phyloP scores from a whole-genome alignment of 257 asterid genomes.

The Ilex aquifolium region DNA sequence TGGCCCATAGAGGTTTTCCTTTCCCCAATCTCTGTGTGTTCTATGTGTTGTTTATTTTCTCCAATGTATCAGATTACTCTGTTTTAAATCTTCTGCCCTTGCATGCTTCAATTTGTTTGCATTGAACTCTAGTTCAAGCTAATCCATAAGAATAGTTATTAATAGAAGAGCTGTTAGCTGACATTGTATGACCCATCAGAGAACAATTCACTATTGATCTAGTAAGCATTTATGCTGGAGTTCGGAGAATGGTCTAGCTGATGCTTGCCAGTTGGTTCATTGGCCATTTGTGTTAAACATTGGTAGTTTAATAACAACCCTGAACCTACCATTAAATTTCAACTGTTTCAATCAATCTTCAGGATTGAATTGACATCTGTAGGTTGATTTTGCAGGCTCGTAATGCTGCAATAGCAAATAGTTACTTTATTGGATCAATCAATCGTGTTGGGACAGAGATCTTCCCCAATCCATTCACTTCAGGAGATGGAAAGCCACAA shows the following conservation, averaged over 20 bases:
- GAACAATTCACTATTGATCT: too few relatives aligned
- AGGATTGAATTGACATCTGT: not conserved
- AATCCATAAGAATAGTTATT: too few relatives aligned
- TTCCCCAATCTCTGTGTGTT: not conserved
- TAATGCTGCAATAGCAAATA: slow-evolving; percentile 90
- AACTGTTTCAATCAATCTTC: too few relatives aligned
- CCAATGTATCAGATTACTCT: not conserved
- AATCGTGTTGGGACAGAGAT: slow-evolving; percentile 90
- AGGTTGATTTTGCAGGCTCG: slow-evolving; percentile 62
- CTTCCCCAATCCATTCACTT: slow-evolving; percentile 85
- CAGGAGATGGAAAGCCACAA: slow-evolving; percentile 92
- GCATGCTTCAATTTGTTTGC: not conserved
- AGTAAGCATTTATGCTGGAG: too few relatives aligned
- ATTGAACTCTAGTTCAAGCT: not conserved
- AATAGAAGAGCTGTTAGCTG: too few relatives aligned
- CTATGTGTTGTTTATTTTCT: not conserved
- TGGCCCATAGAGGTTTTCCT: slow-evolving; percentile 90
- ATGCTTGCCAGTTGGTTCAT: too few relatives aligned
- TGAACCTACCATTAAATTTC: too few relatives aligned
- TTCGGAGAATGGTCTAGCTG: too few relatives aligned
- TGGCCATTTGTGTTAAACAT: too few relatives aligned
- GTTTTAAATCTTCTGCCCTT: not conserved
- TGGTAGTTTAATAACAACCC: too few relatives aligned
- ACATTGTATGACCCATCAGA: too few relatives aligned
- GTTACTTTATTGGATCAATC: slow-evolving; percentile 78